phyloP scores from a whole-genome alignment of 352 stramenopile genomes.

The Peronospora destructor region DNA sequence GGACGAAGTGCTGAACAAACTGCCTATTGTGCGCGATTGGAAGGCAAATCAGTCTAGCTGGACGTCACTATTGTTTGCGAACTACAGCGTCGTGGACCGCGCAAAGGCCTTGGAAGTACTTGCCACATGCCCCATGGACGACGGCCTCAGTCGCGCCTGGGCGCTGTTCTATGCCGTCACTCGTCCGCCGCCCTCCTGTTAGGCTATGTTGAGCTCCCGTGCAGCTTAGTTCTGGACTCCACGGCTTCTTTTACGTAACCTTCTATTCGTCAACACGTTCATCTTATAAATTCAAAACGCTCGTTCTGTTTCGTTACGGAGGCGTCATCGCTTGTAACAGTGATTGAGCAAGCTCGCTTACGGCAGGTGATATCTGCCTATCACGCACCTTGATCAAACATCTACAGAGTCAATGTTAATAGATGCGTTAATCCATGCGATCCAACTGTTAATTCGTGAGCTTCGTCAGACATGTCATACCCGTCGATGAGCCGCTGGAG shows the following conservation, averaged over 20 bases:
- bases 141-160: slow-evolving; percentile 63
- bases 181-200: slow-evolving; percentile 22
- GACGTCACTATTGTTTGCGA: slow-evolving; percentile 57
- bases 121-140: slow-evolving; percentile 47
- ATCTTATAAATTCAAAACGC: slow-evolving; percentile 5
- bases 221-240: too few relatives aligned
- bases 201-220: slow-evolving; percentile 1
- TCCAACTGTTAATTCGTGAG: background rate
- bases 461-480: slow-evolving; percentile 14
- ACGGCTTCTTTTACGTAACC: background rate
- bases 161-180: slow-evolving; percentile 54
- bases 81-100: slow-evolving; percentile 45
- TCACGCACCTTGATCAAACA: slow-evolving; percentile 35
- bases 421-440: slow-evolving; percentile 2
- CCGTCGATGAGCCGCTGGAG: slow-evolving; percentile 28
- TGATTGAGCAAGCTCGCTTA: slow-evolving; percentile 44
- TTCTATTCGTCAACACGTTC: slow-evolving; percentile 3
- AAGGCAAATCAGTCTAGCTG: slow-evolving; percentile 38
- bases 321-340: slow-evolving; percentile 38
- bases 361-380: slow-evolving; percentile 14
- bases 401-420: slow-evolving; percentile 12
- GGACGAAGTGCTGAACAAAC: slow-evolving; percentile 45
- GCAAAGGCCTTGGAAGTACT: slow-evolving; percentile 34
- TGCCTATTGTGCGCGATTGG: slow-evolving; percentile 50
- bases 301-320: slow-evolving; percentile 5